Evolutionary conservation across 208 protist genomes (phyloP), one percentile per base, ranked within the genome.

Genomic region (Trypanosoma melophagium): DNA sequence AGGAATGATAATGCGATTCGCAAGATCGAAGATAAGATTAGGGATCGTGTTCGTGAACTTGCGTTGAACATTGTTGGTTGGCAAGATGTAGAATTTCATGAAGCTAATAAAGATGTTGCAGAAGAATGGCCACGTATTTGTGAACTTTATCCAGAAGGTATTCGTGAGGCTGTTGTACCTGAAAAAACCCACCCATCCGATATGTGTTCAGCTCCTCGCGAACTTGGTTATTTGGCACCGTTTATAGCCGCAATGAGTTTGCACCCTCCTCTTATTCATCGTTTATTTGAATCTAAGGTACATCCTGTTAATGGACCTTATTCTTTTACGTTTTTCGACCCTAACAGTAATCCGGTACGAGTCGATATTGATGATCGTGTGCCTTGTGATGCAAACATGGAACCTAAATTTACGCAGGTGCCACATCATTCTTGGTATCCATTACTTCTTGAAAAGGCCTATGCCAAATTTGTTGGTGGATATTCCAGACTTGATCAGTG

Each of bases 381-480:
- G 24, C 90, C 90, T 40, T 89, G 83, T 71, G 73, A 69, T 35
- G 55, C 55, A 22, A 60, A 74, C 45, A 53, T 52, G 45, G 61
- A 80, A 65, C 84, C 90, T 28, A 83, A 86, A 74, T 95, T 91
- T 60, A 67, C 77, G 41, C 84, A 78, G 41, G 76, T 82, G 12
- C 79, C 86, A 14, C 67, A 69, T 17, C 82, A 69, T 21, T 53
- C 74, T 61, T 91, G 83, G 83, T 97, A 83, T 42, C 89, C 92
- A 31, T 65, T 94, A 44, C 71, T 97, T 47, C 74, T 97, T 54
- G 89, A 97, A 77, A 97, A 97, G 76, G 92, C 92, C 16, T 97
- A 97, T 60, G 92, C 92, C 10, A 97, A 97, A 79, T 94, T 97
- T 74, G 81, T 94, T 14, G 87, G 89, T 59, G 86, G 87, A 31